Base-by-base conservation (phyloP, 2,329 filamentous ascomycete genomes). In the Cephalotrichum gorgonifer region DNA sequence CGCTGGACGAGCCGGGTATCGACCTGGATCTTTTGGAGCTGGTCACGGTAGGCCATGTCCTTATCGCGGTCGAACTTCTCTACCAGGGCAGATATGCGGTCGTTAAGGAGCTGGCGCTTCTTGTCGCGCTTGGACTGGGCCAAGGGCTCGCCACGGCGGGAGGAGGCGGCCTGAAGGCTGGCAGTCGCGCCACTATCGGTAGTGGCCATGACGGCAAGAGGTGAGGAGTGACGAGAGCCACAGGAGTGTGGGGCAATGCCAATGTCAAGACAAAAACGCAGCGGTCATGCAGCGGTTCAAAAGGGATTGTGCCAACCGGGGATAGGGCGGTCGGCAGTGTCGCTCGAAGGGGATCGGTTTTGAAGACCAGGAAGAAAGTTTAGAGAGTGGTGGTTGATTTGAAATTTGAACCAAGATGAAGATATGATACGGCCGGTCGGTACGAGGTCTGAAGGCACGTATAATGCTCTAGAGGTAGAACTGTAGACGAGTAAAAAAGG, bases 1-100 rank as follows among this genome's bases (percentile, higher is more conserved):
- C 86, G 83, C 64, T 88, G 83, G 55, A 95, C 88, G 43, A 95
- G 76, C 51, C 79, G 87, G 68, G 90, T 89, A 64, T 95, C 90
- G 55, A 88, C 83, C 67, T 96, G 90, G n/a, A 96, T 81, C 56
- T 88, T 88, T 59, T 93, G 85, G 2, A 96, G 77, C 66, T 96
- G 88, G 55, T 93, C 86, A 53, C 90, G 82, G 65, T 95, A 97
- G 58, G 88, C 83, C 54, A 78, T 73, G 64, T 95, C 88, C 55
- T 87, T 79, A 60, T 95, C 89, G 54, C 84, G 79, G 54, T 81
- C 79, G 66, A 95, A 91, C 55, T 83, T 82, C 48, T 85, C 80
- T 49, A 84, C 82, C 66, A 96, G 81, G 50, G 82, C 78, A 38
- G 80, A 76, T 6, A 95, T 78, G 54, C 86, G 84, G 53, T 95